Conservation (phyloP, 2,329 filamentous ascomycete species). For the Claviceps monticola region DNA sequence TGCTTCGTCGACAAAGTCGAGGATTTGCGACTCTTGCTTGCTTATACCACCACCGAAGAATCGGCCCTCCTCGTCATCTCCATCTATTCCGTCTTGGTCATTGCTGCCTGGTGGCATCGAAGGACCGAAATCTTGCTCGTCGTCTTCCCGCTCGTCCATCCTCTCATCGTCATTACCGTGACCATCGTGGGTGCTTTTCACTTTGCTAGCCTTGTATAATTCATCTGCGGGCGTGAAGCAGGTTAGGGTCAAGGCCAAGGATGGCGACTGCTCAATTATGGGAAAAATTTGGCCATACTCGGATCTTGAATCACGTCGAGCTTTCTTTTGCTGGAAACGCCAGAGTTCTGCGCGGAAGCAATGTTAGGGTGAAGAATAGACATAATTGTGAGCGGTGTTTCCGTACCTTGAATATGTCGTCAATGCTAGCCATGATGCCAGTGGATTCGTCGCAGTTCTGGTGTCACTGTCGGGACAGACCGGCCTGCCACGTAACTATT, state of each 20-base stretch:
- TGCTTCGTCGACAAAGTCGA: conserved; percentile 67
- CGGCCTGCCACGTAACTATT: not conserved
- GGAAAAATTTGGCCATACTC: conserved; percentile 29
- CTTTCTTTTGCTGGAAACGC: conserved; percentile 46
- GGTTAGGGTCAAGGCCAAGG: not conserved
- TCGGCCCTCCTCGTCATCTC: conserved; percentile 78
- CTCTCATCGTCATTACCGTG: conserved; percentile 29
- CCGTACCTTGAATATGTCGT: conserved; percentile 42
- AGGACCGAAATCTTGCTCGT: conserved; percentile 36
- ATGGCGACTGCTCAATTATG: not conserved
- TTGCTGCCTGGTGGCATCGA: conserved; percentile 32
- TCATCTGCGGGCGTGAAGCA: conserved; percentile 30
- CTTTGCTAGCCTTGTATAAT: conserved; percentile 49
- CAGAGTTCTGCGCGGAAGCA: conserved; percentile 21
- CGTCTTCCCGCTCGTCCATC: conserved; percentile 27
- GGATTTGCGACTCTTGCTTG: conserved; percentile 62
- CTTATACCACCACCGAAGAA: conserved; percentile 93
- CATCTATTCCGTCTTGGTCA: conserved; percentile 37
- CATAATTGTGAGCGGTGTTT: not conserved
- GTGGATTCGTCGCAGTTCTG: not conserved
- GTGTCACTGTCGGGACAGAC: not conserved
- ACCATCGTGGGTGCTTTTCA: conserved; percentile 27
- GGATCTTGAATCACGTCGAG: conserved; percentile 47
- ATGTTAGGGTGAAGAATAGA: not conserved
- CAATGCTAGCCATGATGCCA: conserved; percentile 38